Evolutionary conservation across 352 stramenopile species (phyloP).

Genomic region (Poterioochromonas sp.): DNA sequence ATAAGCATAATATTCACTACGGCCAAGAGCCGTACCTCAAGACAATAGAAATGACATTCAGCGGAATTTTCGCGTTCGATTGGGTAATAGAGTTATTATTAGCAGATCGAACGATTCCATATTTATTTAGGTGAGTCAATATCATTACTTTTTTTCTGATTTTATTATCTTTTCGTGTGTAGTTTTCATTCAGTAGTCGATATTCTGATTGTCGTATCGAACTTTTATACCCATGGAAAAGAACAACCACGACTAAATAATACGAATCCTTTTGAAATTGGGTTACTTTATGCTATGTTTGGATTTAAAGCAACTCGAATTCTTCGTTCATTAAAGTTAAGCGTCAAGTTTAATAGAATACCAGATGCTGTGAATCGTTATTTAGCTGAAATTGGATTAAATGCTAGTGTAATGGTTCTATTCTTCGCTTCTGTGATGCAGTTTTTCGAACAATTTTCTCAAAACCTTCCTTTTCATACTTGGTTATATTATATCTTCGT

Average conservation of each 20-base stretch:
- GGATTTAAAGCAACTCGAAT: slow-evolving; percentile 12
- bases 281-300: not conserved
- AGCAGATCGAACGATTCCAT: not conserved
- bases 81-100: not conserved
- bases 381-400: not conserved
- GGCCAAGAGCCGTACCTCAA: not conserved
- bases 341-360: not conserved
- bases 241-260: not conserved
- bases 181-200: slow-evolving; percentile 25
- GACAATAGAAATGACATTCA: not conserved
- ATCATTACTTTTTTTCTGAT: not conserved
- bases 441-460: not conserved
- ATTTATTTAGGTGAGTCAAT: slow-evolving; percentile 2
- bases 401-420: not conserved
- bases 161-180: slow-evolving; percentile 9
- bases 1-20: not conserved
- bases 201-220: not conserved
- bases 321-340: not conserved
- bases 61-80: not conserved
- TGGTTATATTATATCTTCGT: slow-evolving; percentile 19
- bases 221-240: not conserved
- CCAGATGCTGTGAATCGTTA: slow-evolving; percentile 3
- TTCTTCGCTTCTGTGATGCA: slow-evolving; percentile 22
- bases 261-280: not conserved
- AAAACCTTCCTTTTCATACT: slow-evolving; percentile 4